Evolutionary conservation across 441 rosid species (phyloP), one percentile per base, ranked within the genome.

Genomic region (Gossypium gossypioides): DNA sequence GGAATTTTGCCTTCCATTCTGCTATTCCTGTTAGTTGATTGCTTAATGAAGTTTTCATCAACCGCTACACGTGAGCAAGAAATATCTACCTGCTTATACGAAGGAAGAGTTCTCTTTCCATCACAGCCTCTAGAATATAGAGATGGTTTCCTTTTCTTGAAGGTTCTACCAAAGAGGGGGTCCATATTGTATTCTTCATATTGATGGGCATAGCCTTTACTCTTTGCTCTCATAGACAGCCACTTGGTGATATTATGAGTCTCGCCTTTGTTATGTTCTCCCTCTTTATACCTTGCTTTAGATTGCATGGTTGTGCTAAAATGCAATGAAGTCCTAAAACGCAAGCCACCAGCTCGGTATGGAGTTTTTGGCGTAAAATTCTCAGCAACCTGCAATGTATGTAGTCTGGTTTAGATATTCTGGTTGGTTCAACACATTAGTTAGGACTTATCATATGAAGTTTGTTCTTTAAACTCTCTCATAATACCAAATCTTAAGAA

Each of bases 331-430:
- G 44, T 63, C 56, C 51, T 72, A n/a, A 29, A 37, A 37, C n/a
- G 60, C 66, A 71, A 71, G 63, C 48, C 63, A 4, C 75, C 29
- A 24, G 65, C 32, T 56, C 4, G 25, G 27, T 15, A 15, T 27
- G 71, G 59, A 68, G 29, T 27, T 50, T 68, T 67, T 27, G 57
- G 24, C 8, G 44, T 13, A 46, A 24, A 24, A 15, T 58, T 71
- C 25, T 10, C 27, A 24, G 54, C 65, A 69, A 74, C 81, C 83
- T 80, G 77, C 73, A 71, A 62, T 32, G 24, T 25, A 69, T 52
- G 4, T 24, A 51, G 16, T 24, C 70, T 66, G 70, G 42, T 66
- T 66, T 24, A 66, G 42, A 66, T 15, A 48, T 46, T 24, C 12
- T 0, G 21, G 24, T 7, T 6, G 27, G 50, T 34, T 8, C 50